These are phyloP conservation scores for Agastache rugosa DNA, from an alignment of 257 asterid genomes.

Conservation along the genomic window DNA sequence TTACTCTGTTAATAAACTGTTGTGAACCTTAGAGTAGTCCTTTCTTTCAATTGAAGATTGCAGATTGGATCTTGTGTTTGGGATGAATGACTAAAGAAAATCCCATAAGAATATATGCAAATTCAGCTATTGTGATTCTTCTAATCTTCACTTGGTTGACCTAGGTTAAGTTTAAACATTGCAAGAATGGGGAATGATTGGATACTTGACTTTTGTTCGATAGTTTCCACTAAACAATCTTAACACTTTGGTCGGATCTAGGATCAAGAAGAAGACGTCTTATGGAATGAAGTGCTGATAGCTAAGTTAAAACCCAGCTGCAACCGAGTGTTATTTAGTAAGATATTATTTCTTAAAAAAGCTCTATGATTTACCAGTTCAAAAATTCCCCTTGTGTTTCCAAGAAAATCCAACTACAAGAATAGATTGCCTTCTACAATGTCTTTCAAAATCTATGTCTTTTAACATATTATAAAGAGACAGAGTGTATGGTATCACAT, in stretches of 20 bases:
- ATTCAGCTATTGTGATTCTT: not conserved
- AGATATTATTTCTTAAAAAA: not conserved
- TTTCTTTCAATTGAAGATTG: constrained; percentile 6
- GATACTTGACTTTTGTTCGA: not conserved
- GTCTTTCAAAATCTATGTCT: not conserved
- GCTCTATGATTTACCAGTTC: not conserved
- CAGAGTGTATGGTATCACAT: not conserved
- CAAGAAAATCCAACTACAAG: not conserved
- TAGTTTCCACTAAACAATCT: not conserved
- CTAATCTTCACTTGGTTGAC: not conserved
- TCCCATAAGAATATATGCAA: not conserved
- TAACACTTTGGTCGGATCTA: not conserved
- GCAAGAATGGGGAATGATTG: not conserved
- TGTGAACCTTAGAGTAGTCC: not conserved
- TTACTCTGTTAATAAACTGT: not conserved
- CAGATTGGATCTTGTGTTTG: not conserved
- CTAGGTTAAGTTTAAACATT: not conserved
- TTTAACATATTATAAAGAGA: not conserved
- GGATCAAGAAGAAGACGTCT: not conserved
- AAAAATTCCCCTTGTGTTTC: not conserved
- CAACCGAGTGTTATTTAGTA: not conserved
- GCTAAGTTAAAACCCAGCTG: not conserved
- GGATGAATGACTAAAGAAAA: not conserved
- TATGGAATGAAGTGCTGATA: not conserved
- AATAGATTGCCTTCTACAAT: not conserved